phyloP scores from a whole-genome alignment of 2,329 filamentous ascomycete genomes.

The Dothideomycetes sp. region DNA sequence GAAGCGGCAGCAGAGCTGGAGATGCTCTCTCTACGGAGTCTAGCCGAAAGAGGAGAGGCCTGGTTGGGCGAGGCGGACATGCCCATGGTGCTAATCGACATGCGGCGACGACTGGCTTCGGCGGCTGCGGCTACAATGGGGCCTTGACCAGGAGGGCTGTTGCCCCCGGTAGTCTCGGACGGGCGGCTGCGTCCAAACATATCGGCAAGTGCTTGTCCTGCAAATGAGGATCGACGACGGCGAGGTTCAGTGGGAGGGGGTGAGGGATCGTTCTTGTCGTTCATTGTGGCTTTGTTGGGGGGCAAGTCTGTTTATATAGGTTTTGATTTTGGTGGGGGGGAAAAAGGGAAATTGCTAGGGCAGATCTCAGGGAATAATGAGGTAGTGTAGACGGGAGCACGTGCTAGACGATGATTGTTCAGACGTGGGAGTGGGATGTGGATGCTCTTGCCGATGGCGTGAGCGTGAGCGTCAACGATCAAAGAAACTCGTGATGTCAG shows the following conservation, averaged over 20 bases:
- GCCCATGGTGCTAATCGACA: constrained; percentile 42
- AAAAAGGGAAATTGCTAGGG: not conserved
- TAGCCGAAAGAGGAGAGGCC: constrained; percentile 34
- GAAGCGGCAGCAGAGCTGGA: constrained; percentile 33
- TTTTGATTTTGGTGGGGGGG: no score
- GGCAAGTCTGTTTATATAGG: no score
- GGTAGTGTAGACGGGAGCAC: not conserved
- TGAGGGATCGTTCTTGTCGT: constrained; percentile 33
- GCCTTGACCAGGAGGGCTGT: constrained; percentile 26
- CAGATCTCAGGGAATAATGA: not conserved
- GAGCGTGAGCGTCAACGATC: not conserved
- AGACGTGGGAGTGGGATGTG: not conserved
- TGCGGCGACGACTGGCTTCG: constrained; percentile 40
- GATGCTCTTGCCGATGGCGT: not conserved
- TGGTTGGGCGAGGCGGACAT: constrained; percentile 36
- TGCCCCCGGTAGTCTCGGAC: constrained; percentile 14
- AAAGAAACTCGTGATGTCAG: constrained; percentile 6
- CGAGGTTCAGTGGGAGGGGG: constrained; percentile 26
- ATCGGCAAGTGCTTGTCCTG: constrained; percentile 40
- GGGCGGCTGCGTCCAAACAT: constrained; percentile 34
- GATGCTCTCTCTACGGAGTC: constrained; percentile 35
- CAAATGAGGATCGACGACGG: constrained; percentile 38
- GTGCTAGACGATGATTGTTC: not conserved
- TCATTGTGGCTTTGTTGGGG: constrained; percentile 18
- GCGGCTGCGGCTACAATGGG: constrained; percentile 41